phyloP scores from a whole-genome alignment of 495 filamentous ascomycete species.

The Talaromyces trachyspermus region DNA sequence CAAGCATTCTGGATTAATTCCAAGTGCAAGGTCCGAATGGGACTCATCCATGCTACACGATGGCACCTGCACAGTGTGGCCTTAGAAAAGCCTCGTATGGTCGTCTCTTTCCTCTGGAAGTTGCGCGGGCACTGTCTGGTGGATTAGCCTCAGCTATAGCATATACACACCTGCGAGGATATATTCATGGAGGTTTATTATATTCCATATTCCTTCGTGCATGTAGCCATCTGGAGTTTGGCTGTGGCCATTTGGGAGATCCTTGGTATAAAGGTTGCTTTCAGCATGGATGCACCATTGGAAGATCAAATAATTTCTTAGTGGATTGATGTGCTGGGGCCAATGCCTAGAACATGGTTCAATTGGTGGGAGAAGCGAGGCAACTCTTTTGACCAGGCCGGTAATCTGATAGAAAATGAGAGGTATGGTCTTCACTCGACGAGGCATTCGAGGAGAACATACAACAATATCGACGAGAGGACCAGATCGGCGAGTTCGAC shows the following conservation, averaged over 20 bases:
- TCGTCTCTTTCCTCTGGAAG: slow-evolving; percentile 22
- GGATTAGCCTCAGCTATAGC: slow-evolving; percentile 19
- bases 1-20: slow-evolving; percentile 23
- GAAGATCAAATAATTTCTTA: slow-evolving; percentile 21
- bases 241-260: slow-evolving; percentile 31
- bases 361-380: slow-evolving; percentile 18
- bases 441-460: too few relatives aligned
- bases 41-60: slow-evolving; percentile 22
- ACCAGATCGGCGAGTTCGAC: too few relatives aligned
- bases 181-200: slow-evolving; percentile 28
- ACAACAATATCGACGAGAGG: too few relatives aligned
- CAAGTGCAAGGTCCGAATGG: slow-evolving; percentile 24
- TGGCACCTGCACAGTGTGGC: slow-evolving; percentile 18
- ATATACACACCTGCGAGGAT: slow-evolving; percentile 27
- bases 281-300: slow-evolving; percentile 19
- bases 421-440: too few relatives aligned
- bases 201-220: slow-evolving; percentile 22
- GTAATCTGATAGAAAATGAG: too few relatives aligned
- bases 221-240: slow-evolving; percentile 32
- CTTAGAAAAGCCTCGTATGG: slow-evolving; percentile 21
- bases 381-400: slow-evolving; percentile 23
- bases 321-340: slow-evolving; percentile 25
- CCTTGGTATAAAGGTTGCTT: slow-evolving; percentile 26
- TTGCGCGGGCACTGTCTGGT: slow-evolving; percentile 21
- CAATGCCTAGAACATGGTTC: slow-evolving; percentile 26